phyloP scores from a whole-genome alignment of 2,329 filamentous ascomycete genomes.

The Elsinoe arachidis region DNA sequence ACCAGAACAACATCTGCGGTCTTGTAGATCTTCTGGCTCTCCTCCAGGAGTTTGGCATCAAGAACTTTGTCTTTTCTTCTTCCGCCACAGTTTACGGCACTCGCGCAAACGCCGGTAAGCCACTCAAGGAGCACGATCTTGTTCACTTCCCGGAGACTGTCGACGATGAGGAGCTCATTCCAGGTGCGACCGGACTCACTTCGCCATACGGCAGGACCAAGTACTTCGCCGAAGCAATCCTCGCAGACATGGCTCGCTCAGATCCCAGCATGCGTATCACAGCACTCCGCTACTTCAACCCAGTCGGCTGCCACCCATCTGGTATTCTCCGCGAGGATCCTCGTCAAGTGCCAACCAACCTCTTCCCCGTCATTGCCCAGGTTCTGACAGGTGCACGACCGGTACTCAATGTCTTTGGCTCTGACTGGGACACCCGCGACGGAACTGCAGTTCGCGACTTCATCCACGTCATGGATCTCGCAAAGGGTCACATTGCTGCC shows the following conservation, averaged over 20 bases:
- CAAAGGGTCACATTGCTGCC: conserved; percentile 55
- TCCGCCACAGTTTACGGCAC: conserved; percentile 58
- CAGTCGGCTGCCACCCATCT: conserved; percentile 56
- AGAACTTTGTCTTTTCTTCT: conserved; percentile 59
- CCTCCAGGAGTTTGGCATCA: conserved; percentile 52
- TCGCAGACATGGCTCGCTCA: conserved; percentile 52
- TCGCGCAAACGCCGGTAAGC: conserved; percentile 19
- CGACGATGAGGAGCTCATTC: conserved; percentile 33
- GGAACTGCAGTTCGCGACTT: conserved; percentile 60
- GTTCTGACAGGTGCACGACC: conserved; percentile 49
- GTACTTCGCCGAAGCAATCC: conserved; percentile 59
- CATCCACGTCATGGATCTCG: conserved; percentile 59
- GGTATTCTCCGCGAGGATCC: conserved; percentile 58
- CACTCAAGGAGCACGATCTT: conserved; percentile 21
- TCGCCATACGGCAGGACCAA: conserved; percentile 60
- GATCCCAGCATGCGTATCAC: conserved; percentile 56
- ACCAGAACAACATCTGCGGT: conserved; percentile 59
- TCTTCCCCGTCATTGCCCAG: conserved; percentile 56
- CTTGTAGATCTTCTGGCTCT: conserved; percentile 51
- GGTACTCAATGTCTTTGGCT: conserved; percentile 53
- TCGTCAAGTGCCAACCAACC: conserved; percentile 51
- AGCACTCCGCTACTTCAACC: conserved; percentile 59
- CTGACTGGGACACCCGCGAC: conserved; percentile 57
- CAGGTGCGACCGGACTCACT: conserved; percentile 49
- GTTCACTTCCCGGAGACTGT: conserved; percentile 30